These are phyloP conservation scores for Termitomyces sp. DNA, from an alignment of 768 basidiomycete species.

Conservation along the genomic window DNA sequence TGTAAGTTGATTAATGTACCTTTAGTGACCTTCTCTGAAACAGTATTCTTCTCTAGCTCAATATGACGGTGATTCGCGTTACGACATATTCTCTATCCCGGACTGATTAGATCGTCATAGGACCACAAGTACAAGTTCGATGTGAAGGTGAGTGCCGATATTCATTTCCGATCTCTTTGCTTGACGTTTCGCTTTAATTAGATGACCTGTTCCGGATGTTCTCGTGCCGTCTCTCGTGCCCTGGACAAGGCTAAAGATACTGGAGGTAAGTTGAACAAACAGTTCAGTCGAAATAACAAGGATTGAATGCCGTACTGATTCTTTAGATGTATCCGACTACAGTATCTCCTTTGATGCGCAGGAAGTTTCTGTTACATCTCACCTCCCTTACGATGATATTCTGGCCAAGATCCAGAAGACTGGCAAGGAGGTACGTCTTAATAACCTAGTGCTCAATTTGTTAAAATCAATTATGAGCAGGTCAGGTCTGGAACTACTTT, in stretches of 20 bases:
- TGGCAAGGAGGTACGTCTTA: slow-evolving; percentile 70
- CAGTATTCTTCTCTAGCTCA: neutral
- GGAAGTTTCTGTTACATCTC: slow-evolving; percentile 65
- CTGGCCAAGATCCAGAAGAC: slow-evolving; percentile 83
- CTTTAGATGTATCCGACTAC: slow-evolving; percentile 52
- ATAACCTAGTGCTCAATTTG: neutral
- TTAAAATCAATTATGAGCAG: slow-evolving; percentile 13
- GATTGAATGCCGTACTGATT: neutral
- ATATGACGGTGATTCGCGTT: slow-evolving; percentile 9
- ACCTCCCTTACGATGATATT: slow-evolving; percentile 59
- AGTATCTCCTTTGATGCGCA: slow-evolving; percentile 65
- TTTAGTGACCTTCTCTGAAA: neutral
- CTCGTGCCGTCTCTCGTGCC: slow-evolving; percentile 74
- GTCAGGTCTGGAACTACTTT: slow-evolving; percentile 46
- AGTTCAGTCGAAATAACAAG: neutral
- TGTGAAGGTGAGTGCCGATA: slow-evolving; percentile 58
- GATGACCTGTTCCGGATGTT: slow-evolving; percentile 90
- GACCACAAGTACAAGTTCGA: slow-evolving; percentile 71
- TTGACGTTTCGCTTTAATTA: slow-evolving; percentile 21
- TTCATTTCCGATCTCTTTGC: neutral
- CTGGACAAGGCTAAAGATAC: slow-evolving; percentile 63
- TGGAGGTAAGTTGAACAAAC: slow-evolving; percentile 18
- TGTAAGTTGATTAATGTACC: neutral
- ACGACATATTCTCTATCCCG: neutral
- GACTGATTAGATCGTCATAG: slow-evolving; percentile 10